Conservation (phyloP, 1,284 basidiomycete genomes). For the Gymnopus androsaceus region DNA sequence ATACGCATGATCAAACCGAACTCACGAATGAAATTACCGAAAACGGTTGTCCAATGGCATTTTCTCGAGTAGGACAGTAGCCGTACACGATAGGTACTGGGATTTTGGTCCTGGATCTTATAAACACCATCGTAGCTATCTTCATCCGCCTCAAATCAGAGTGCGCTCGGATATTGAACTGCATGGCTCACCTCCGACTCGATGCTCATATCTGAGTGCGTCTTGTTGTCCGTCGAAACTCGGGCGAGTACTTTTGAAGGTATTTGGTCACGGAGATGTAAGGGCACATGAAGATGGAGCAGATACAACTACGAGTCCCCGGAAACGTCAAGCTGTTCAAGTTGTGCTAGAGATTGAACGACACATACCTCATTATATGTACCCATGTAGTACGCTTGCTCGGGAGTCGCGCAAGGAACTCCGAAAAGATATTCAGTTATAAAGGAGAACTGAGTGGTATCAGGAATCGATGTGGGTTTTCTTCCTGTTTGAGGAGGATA, state of each 20-base stretch:
- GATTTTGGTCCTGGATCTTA: conserved; percentile 20
- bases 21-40: conserved; percentile 26
- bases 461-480: conserved; percentile 25
- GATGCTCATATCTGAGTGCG: conserved; percentile 25
- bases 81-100: conserved; percentile 26
- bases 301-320: conserved; percentile 20
- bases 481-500: conserved; percentile 21
- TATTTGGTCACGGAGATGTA: conserved; percentile 11
- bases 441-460: conserved; percentile 25
- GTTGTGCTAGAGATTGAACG: background rate
- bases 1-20: background rate
- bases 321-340: background rate
- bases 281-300: conserved; percentile 21
- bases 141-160: background rate
- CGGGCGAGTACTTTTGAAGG: conserved; percentile 25
- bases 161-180: background rate
- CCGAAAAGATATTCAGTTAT: conserved; percentile 25
- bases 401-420: conserved; percentile 24
- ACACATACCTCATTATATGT: conserved; percentile 24
- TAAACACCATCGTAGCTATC: conserved; percentile 28
- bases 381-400: conserved; percentile 21
- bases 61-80: conserved; percentile 25
- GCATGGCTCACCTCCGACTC: conserved; percentile 24
- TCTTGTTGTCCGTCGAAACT: conserved; percentile 24
- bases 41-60: conserved; percentile 26